phyloP scores from a whole-genome alignment of 768 basidiomycete genomes.

The Clitopilus hobsonii region DNA sequence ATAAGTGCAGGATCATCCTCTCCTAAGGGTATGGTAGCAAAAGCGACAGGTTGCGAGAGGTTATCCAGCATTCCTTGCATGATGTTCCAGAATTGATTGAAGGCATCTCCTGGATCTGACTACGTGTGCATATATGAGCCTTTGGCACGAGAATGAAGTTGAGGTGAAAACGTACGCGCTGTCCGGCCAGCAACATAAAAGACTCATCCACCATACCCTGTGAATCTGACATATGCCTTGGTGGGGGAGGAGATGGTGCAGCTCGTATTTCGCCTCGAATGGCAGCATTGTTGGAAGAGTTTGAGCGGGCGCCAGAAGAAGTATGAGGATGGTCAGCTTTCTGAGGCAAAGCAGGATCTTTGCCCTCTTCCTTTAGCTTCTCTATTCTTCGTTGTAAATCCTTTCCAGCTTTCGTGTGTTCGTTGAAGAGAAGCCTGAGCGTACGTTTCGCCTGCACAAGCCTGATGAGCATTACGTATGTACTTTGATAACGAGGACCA shows the following conservation, averaged over 20 bases:
- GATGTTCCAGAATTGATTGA: constrained; percentile 86
- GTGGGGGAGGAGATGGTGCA: constrained; percentile 43
- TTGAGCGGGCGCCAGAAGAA: constrained; percentile 20
- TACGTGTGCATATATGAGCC: constrained; percentile 17
- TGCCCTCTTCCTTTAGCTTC: constrained; percentile 69
- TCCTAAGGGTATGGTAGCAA: constrained; percentile 74
- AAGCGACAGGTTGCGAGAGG: constrained; percentile 81
- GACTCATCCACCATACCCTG: constrained; percentile 77
- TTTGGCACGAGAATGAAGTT: constrained; percentile 6
- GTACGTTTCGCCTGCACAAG: constrained; percentile 67
- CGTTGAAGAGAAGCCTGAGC: constrained; percentile 67
- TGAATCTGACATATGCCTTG: constrained; percentile 46
- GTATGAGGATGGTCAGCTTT: constrained; percentile 34
- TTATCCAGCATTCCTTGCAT: constrained; percentile 86
- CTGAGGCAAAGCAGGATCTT: constrained; percentile 72
- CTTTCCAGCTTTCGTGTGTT: constrained; percentile 65
- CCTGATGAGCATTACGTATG: constrained; percentile 1
- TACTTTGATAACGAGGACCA: constrained; percentile 9
- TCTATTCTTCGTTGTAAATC: constrained; percentile 70
- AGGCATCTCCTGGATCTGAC: constrained; percentile 83
- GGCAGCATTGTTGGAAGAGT: constrained; percentile 24
- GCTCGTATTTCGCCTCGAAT: constrained; percentile 23
- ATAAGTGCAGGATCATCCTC: constrained; percentile 25
- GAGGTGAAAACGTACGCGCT: constrained; percentile 47
- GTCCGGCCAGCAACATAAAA: constrained; percentile 79